Evolutionary conservation across 345 rosid genomes (phyloP).

Genomic region (Cardamine chenopodiifolia): DNA sequence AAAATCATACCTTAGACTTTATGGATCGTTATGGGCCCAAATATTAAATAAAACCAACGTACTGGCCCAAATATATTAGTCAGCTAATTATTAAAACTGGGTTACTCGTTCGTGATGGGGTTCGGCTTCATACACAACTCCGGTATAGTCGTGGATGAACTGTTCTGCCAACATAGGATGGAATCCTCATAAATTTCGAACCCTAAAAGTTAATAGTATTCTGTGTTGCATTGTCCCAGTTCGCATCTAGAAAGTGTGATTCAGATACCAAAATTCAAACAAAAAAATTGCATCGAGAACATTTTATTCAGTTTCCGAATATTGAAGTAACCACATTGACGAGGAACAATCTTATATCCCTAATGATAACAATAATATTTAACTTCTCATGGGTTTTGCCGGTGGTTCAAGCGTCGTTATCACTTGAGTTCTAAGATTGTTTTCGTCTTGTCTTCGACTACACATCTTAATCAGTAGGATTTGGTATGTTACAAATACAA

Average conservation of each 20-base stretch:
- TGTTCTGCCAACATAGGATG: neutral
- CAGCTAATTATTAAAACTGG: neutral
- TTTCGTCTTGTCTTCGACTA: constrained; percentile 27
- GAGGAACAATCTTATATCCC: neutral
- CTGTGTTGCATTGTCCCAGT: too few relatives aligned
- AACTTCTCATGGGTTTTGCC: constrained; percentile 13
- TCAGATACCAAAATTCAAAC: too few relatives aligned
- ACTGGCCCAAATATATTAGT: neutral
- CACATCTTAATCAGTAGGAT: constrained; percentile 20
- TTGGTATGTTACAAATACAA: too few relatives aligned
- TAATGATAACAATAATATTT: neutral
- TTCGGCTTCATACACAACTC: neutral
- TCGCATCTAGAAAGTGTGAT: too few relatives aligned
- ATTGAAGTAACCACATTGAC: neutral
- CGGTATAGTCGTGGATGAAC: neutral
- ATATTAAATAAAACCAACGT: neutral
- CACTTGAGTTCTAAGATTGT: constrained; percentile 55
- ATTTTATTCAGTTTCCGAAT: neutral
- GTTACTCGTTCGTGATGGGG: neutral
- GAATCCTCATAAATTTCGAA: neutral
- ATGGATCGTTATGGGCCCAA: neutral
- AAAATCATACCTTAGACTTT: neutral
- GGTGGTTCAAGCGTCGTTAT: constrained; percentile 40
- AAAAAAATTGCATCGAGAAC: neutral
- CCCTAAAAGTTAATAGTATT: too few relatives aligned